phyloP scores from a whole-genome alignment of 2,329 filamentous ascomycete genomes.

The Acrocalymma vagum region DNA sequence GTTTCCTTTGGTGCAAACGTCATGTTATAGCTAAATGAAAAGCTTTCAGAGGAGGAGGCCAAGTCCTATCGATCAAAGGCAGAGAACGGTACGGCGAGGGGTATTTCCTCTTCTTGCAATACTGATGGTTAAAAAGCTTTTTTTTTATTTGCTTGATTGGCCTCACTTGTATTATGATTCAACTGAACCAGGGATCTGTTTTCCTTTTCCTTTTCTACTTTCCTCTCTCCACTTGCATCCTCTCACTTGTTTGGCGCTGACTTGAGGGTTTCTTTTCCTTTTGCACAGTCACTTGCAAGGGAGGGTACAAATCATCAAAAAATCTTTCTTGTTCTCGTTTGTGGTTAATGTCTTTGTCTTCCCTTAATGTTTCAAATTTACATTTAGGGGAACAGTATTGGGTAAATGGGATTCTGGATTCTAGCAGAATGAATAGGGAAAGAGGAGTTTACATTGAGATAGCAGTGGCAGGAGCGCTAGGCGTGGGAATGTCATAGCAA shows the following conservation, averaged over 20 bases:
- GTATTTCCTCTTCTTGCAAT: constrained; percentile 24
- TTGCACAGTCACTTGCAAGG: constrained; percentile 7
- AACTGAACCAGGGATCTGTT: constrained; percentile 21
- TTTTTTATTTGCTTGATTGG: constrained; percentile 29
- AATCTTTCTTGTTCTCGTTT: constrained; percentile 5
- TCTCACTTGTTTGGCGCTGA: constrained; percentile 38
- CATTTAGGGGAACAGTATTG: no score
- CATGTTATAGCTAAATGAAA: constrained; percentile 8
- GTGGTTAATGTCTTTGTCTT: constrained; percentile 11
- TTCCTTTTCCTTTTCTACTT: constrained; percentile 26
- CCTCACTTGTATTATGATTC: constrained; percentile 45
- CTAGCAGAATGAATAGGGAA: constrained; percentile 2
- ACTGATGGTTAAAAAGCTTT: no score
- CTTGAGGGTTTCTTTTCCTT: no score
- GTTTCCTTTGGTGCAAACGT: background rate
- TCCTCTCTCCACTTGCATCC: constrained; percentile 42
- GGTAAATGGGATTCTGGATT: no score
- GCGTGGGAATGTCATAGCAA: constrained; percentile 4
- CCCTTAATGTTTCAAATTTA: no score
- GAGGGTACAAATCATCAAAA: constrained; percentile 11
- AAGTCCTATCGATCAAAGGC: constrained; percentile 29
- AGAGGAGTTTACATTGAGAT: no score
- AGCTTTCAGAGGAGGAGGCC: constrained; percentile 25
- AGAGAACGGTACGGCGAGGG: constrained; percentile 31
- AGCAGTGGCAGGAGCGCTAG: background rate